phyloP scores from a whole-genome alignment of 495 filamentous ascomycete genomes.

The Penicillium dipodomyicola region DNA sequence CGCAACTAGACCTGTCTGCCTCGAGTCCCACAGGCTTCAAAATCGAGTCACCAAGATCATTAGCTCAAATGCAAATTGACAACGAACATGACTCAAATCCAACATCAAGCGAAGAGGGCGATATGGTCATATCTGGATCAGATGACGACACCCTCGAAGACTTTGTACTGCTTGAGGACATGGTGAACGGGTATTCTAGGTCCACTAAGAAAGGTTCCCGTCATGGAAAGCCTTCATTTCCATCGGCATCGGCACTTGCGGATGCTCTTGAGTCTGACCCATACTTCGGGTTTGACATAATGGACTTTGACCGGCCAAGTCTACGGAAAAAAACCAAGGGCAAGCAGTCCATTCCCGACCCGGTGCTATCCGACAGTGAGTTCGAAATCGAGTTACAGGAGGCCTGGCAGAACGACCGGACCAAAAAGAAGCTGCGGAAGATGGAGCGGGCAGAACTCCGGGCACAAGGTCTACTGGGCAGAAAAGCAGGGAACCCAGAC shows the following conservation, averaged over 20 bases:
- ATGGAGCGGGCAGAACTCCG: constrained; percentile 76
- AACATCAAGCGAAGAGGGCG: constrained; percentile 16
- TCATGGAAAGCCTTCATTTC: constrained; percentile 39
- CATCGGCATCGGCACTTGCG: constrained; percentile 61
- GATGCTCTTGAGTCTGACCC: constrained; percentile 59
- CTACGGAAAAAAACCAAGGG: constrained; percentile 56
- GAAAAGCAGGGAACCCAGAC: constrained; percentile 59
- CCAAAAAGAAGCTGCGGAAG: constrained; percentile 77
- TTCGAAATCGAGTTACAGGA: constrained; percentile 58
- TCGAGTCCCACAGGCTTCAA: constrained; percentile 6
- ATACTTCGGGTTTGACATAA: constrained; percentile 77
- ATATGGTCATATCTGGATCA: constrained; percentile 8
- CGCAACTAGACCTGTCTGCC: constrained; percentile 5
- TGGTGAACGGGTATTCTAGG: constrained; percentile 14
- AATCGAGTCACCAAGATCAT: background rate
- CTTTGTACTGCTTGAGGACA: constrained; percentile 22
- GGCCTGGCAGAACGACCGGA: constrained; percentile 73
- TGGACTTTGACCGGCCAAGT: constrained; percentile 72
- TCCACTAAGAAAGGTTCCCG: constrained; percentile 12
- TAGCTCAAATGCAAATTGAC: constrained; percentile 22
- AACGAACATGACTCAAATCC: constrained; percentile 8
- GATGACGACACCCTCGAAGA: constrained; percentile 19
- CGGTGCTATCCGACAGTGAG: constrained; percentile 73
- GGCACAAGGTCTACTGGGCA: constrained; percentile 72
- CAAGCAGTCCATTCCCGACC: constrained; percentile 41